Evolutionary conservation across 305 asterid species (phyloP).

Genomic region (Fraxinus baroniana): DNA sequence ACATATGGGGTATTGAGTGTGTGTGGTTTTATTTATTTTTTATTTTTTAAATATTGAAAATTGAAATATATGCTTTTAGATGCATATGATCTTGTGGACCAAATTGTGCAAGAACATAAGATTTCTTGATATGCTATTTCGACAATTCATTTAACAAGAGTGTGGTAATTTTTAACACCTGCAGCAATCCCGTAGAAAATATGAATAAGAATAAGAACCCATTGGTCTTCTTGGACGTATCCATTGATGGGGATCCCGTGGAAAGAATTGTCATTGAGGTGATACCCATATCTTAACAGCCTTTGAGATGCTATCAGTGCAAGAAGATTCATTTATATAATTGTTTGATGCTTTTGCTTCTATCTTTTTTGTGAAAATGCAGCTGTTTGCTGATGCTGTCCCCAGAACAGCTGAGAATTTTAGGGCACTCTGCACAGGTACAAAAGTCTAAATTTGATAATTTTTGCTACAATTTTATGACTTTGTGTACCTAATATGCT

Average conservation of each 20-base stretch:
- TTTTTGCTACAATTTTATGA: slow-evolving; percentile 6
- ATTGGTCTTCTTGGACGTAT: slow-evolving; percentile 68
- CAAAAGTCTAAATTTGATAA: neutral
- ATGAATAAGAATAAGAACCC: slow-evolving; percentile 70
- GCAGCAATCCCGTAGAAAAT: slow-evolving; percentile 30
- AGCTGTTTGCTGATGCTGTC: slow-evolving; percentile 88
- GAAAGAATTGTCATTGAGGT: slow-evolving; percentile 86
- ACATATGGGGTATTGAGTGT: neutral
- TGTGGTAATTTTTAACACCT: neutral
- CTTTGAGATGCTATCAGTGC: slow-evolving; percentile 5
- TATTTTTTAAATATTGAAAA: neutral
- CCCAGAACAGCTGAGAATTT: slow-evolving; percentile 97
- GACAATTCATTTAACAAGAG: neutral
- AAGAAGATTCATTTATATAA: neutral
- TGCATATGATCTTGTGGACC: neutral
- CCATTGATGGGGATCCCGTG: slow-evolving; percentile 64
- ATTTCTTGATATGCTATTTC: neutral
- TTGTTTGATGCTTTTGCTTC: slow-evolving; percentile 11
- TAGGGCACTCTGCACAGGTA: slow-evolving; percentile 95
- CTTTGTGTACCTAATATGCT: neutral
- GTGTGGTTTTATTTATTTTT: too few relatives aligned
- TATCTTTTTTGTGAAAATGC: slow-evolving; percentile 34
- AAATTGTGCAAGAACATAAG: neutral
- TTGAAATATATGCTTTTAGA: neutral
- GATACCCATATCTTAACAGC: slow-evolving; percentile 7